These are phyloP conservation scores for Apiospora pterosperma DNA, from an alignment of 2,329 filamentous ascomycete genomes.

Conservation along the genomic window DNA sequence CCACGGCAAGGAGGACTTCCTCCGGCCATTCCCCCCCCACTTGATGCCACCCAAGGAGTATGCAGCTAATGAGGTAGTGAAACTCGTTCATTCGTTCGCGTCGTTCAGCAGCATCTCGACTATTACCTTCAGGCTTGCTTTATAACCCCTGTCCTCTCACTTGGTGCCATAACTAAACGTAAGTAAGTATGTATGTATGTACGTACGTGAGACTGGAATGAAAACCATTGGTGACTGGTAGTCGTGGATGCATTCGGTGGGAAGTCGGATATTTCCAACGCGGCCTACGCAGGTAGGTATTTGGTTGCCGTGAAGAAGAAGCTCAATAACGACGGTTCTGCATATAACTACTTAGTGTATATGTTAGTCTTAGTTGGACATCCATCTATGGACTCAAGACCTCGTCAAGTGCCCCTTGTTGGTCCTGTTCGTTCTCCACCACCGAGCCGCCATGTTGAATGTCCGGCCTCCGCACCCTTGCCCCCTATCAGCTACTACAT, in stretches of 20 bases:
- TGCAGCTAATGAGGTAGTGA: too few species aligned
- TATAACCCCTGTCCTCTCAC: too few species aligned
- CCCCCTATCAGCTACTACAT: too few species aligned
- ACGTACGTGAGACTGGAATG: too few species aligned
- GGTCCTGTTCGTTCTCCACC: not conserved
- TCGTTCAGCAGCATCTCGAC: too few species aligned
- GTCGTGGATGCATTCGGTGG: not conserved
- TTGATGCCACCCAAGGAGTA: not conserved
- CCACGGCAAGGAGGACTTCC: not conserved
- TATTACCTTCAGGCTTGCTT: too few species aligned
- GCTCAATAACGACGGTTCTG: too few species aligned
- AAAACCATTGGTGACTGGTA: not conserved
- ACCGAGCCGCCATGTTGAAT: not conserved
- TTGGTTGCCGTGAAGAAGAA: too few species aligned
- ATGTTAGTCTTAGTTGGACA: not conserved
- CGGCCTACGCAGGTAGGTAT: not conserved
- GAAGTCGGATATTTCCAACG: not conserved
- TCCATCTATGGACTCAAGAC: not conserved
- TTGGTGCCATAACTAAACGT: too few species aligned
- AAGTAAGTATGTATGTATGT: too few species aligned
- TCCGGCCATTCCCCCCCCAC: not conserved
- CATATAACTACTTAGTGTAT: not conserved
- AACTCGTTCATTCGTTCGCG: too few species aligned
- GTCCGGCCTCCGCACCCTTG: not conserved
- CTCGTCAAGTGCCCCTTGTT: not conserved